Evolutionary conservation across 75 land plant species (phyloP).

Genomic region (Adiantum capillusveneris): DNA sequence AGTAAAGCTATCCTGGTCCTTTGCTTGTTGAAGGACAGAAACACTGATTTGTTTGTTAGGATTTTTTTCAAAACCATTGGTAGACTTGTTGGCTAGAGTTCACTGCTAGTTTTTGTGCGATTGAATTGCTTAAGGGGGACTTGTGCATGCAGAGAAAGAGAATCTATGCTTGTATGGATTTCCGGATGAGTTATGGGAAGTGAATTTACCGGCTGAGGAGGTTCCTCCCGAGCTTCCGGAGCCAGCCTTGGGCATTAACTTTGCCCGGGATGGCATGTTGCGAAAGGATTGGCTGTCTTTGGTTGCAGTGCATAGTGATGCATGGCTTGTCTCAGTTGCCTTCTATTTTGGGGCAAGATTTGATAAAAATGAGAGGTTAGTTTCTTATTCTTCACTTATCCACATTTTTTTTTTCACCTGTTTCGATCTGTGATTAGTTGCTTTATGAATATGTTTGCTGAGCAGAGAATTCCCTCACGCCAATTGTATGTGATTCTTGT

Average conservation of each 20-base stretch:
- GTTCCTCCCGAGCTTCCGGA: conserved; percentile 70
- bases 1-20: no score
- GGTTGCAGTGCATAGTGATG: conserved; percentile 72
- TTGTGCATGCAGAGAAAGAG: conserved; percentile 45
- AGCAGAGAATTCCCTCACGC: no score
- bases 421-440: no score
- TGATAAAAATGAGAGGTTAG: conserved; percentile 60
- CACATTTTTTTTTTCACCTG: no score
- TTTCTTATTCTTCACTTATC: no score
- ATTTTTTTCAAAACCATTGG: neutral
- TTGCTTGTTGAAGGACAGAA: no score
- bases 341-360: conserved; percentile 64
- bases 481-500: no score
- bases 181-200: conserved; percentile 63
- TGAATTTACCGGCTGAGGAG: conserved; percentile 59
- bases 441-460: no score
- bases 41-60: no score
- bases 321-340: conserved; percentile 62
- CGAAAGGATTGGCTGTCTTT: conserved; percentile 59
- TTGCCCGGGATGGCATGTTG: conserved; percentile 70
- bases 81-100: neutral
- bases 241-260: conserved; percentile 64
- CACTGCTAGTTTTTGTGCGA: no score
- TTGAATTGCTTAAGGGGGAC: no score
- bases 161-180: conserved; percentile 57